Evolutionary conservation across 2,329 filamentous ascomycete species (phyloP), one percentile per base, ranked within the genome.

Genomic region (Capronia epimyces): DNA sequence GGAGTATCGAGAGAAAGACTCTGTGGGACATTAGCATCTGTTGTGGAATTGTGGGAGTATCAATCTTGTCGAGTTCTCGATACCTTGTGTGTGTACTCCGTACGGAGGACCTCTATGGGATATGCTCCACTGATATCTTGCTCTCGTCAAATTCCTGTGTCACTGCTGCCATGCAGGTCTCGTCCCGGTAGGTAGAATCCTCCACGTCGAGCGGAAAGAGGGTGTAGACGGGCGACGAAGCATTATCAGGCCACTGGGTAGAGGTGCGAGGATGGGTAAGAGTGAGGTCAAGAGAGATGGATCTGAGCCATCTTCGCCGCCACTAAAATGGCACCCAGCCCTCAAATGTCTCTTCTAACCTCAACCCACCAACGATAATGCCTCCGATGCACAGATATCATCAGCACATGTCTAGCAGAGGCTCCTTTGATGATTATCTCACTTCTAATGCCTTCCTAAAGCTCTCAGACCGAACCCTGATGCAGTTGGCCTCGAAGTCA

Each of bases 231-330:
- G 49, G 25, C 20, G 42, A 44, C 32, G 36, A 53, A 37, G 45
- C 51, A 55, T 51, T 50, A 55, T 57, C 55, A 57, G 45, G 42
- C 46, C 43, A 42, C 45, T 48, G 46, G 22, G 36, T 20, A 25
- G 41, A 40, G 44, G 18, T 16, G 42, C 20, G 50, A 53, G 36
- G 36, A 25, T 34, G 43, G 16, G 42, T 34, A 47, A 39, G 46
- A 51, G 45, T 50, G 49, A 52, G 43, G 49, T 46, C 46, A 36
- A 48, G 36, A 37, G 31, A 37, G 45, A 53, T 37, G 34, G 44
- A 41, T 34, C 44, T 44, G 27, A 37, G 48, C 43, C 43, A 48
- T 52, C 34, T 37, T 43, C 37, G 42, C 37, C 24, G 51, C 51
- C 49, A 49, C 49, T 54, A 57, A 57, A 54, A 47, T 31, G 50